Evolutionary conservation across 108 stramenopile species (phyloP).

Genomic region (Skeletonema menzelii): DNA sequence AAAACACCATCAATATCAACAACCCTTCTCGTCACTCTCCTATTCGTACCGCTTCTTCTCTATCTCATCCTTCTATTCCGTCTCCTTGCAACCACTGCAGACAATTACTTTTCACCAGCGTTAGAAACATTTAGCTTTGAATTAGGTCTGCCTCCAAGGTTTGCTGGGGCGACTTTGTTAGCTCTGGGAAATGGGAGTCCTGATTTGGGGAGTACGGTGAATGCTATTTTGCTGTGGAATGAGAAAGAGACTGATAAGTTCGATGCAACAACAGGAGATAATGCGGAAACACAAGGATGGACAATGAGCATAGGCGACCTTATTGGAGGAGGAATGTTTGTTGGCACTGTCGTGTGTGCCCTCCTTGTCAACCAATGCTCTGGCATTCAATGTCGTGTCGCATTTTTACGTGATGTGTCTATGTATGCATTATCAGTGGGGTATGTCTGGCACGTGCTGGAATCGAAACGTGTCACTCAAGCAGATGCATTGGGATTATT

Average conservation of each 20-base stretch:
- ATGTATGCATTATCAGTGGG: constrained; percentile 35
- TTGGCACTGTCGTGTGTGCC: constrained; percentile 56
- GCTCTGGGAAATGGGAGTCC: constrained; percentile 87
- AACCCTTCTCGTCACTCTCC: constrained; percentile 12
- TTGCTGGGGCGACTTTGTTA: constrained; percentile 84
- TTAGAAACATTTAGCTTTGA: constrained; percentile 59
- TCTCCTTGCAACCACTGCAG: constrained; percentile 76
- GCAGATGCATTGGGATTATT: constrained; percentile 27
- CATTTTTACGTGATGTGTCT: constrained; percentile 49
- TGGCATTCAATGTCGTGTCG: constrained; percentile 46
- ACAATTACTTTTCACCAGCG: constrained; percentile 76
- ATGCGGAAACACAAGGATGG: constrained; percentile 35
- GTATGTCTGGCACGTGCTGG: constrained; percentile 29
- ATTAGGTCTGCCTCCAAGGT: constrained; percentile 61
- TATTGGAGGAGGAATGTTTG: constrained; percentile 76
- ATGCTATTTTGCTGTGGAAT: constrained; percentile 48
- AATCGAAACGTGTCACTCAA: constrained; percentile 19
- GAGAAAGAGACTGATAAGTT: constrained; percentile 2
- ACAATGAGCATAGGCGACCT: constrained; percentile 58
- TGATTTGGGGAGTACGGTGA: constrained; percentile 69
- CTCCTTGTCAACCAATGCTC: constrained; percentile 31
- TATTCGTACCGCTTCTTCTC: constrained; percentile 18
- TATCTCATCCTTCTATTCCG: constrained; percentile 48
- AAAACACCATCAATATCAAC: background rate
- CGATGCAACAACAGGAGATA: background rate